phyloP scores from a whole-genome alignment of 495 filamentous ascomycete genomes.

The Annulohypoxylon moriforme region DNA sequence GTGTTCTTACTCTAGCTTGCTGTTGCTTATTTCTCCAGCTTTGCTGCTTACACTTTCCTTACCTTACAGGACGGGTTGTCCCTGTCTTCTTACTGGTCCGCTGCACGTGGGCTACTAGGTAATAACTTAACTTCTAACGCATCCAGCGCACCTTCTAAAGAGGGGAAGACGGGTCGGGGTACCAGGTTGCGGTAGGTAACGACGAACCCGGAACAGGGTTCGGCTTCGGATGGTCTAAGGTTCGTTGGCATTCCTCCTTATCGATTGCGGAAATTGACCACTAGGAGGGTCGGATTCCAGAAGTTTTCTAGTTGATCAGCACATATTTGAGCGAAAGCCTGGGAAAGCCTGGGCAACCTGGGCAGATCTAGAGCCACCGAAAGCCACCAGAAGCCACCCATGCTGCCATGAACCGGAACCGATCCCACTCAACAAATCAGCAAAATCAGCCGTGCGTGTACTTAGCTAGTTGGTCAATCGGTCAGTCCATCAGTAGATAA shows the following conservation, averaged over 20 bases:
- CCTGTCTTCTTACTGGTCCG: neutral
- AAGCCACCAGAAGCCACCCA: constrained; percentile 1
- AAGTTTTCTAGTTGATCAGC: constrained; percentile 22
- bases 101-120: neutral
- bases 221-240: constrained; percentile 7
- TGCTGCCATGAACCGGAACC: no score
- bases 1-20: no score
- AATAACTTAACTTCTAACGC: neutral
- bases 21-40: neutral
- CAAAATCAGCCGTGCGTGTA: constrained; percentile 19
- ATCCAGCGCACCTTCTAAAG: constrained; percentile 31
- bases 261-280: constrained; percentile 44
- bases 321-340: constrained; percentile 16
- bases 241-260: constrained; percentile 19
- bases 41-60: neutral
- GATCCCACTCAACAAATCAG: constrained; percentile 29
- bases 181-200: neutral
- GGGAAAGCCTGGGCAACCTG: constrained; percentile 32
- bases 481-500: neutral
- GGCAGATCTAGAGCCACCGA: constrained; percentile 37
- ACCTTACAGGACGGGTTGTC: neutral
- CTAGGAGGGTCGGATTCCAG: constrained; percentile 16
- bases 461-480: neutral
- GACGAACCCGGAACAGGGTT: constrained; percentile 17
- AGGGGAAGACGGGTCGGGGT: constrained; percentile 37